Percentiles rank a stretch among this genome's conserved stretches.
Evolutionary conservation across 371 early-diverging fungal genomes (phyloP).

Genomic region (Phascolomyces articulosus): DNA sequence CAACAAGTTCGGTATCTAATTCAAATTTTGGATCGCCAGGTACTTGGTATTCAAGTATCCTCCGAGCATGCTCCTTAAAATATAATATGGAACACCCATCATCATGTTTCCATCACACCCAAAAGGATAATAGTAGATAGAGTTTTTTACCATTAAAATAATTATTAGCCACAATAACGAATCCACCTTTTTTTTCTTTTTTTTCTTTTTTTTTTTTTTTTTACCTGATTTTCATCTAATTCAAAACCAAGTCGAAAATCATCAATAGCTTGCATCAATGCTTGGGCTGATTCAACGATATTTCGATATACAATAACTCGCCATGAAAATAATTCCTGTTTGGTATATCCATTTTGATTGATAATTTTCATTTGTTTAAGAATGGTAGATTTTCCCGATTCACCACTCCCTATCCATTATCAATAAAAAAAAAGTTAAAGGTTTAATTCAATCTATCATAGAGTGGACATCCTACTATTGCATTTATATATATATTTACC

Average conservation of each 20-base stretch:
- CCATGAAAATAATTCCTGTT: slow-evolving; percentile 73
- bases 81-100: no score
- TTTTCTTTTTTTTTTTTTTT: no score
- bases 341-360: slow-evolving; percentile 83
- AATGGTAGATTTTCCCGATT: slow-evolving; percentile 88
- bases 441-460: no score
- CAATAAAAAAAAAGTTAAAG: neutral
- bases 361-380: slow-evolving; percentile 92
- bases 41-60: slow-evolving; percentile 45
- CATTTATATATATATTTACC: no score
- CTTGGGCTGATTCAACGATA: slow-evolving; percentile 68
- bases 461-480: no score
- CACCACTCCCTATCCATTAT: slow-evolving; percentile 69
- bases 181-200: no score
- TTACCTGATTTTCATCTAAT: slow-evolving; percentile 40
- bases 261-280: slow-evolving; percentile 61
- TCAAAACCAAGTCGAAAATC: slow-evolving; percentile 50
- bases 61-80: slow-evolving; percentile 31
- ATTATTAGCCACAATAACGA: neutral
- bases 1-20: slow-evolving; percentile 54
- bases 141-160: neutral
- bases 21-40: slow-evolving; percentile 59
- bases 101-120: no score
- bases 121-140: neutral
- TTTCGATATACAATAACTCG: slow-evolving; percentile 76